Base-by-base conservation (phyloP, 2,329 filamentous ascomycete species). In the Elsinoe fawcettii region DNA sequence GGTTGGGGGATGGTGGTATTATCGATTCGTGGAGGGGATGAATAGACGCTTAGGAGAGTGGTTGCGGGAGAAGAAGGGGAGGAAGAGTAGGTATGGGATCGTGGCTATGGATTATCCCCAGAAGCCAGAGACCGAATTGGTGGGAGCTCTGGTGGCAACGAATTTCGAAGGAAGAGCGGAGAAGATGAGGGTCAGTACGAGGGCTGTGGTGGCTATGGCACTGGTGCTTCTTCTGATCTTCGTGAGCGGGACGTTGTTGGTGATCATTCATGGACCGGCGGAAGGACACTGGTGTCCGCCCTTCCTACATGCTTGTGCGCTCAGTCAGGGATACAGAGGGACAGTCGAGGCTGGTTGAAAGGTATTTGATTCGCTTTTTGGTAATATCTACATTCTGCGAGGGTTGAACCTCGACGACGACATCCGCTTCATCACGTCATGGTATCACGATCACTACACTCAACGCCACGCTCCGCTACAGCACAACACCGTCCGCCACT, bases 11-110 rank as follows among this genome's bases (percentile, higher is more conserved):
- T 74, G 72, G 62, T 73, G 68, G 61, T 64, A 65, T 36, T 71
- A 74, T 51, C 64, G 66, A 34, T 77, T 74, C 71, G 70, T 75
- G 30, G 64, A 68, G 16, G 75, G 75, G 16, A 74, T 77, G 64
- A 77, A 77, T 59, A 64, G 68, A 2, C 62, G 68, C 6, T 64
- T 74, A 4, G 63, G 67, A n/a, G 67, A 65, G 4, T 74, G 67
- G 25, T 49, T 69, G 49, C 59, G 63, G 58, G 55, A 57, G 2
- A 60, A 62, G 1, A 60, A 64, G 44, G 65, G 61, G 3, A 66
- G 63, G 47, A 44, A 39, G 32, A 67, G 66, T 22, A 62, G 68
- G 22, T 67, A 63, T 30, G 69, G 69, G n/a, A 67, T 71, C 53
- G 61, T 70, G 23, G 64, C 65, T 1, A 69, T 70, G 66, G 69